phyloP scores from a whole-genome alignment of 73 alveolate species.

The Diophrys sp. region DNA sequence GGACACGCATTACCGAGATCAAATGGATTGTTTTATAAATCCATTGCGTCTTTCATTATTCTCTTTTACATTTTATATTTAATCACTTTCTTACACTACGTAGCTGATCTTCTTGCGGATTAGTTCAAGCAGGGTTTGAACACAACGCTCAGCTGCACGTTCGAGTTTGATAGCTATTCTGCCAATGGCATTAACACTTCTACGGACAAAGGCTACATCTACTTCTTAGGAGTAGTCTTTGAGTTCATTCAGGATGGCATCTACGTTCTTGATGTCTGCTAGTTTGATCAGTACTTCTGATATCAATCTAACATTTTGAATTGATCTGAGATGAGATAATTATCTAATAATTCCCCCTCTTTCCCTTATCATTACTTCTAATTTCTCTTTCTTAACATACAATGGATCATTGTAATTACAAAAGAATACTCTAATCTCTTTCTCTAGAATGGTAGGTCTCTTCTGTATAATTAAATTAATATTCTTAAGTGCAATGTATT shows the following conservation, averaged over 20 bases:
- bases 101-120: slow-evolving; percentile 92
- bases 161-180: slow-evolving; percentile 88
- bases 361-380: too few species aligned
- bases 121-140: slow-evolving; percentile 72
- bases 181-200: slow-evolving; percentile 85
- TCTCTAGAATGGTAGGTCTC: slow-evolving; percentile 83
- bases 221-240: slow-evolving; percentile 85
- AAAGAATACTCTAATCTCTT: slow-evolving; percentile 89
- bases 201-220: slow-evolving; percentile 85
- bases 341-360: too few species aligned
- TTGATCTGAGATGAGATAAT: too few species aligned
- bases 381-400: slow-evolving; percentile 89
- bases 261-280: slow-evolving; percentile 82
- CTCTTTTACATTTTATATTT: neutral
- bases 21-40: neutral
- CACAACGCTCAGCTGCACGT: slow-evolving; percentile 83
- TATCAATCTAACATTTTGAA: too few species aligned
- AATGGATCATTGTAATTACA: slow-evolving; percentile 90
- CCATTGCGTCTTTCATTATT: neutral
- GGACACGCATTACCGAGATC: neutral
- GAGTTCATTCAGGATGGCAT: slow-evolving; percentile 76
- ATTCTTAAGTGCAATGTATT: slow-evolving; percentile 82
- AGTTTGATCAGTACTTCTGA: slow-evolving; percentile 84
- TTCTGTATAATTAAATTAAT: slow-evolving; percentile 88
- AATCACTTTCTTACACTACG: slow-evolving; percentile 98